Conservation (phyloP, 1,139 yeast genomes). For the Tardiomyces depauwii region DNA sequence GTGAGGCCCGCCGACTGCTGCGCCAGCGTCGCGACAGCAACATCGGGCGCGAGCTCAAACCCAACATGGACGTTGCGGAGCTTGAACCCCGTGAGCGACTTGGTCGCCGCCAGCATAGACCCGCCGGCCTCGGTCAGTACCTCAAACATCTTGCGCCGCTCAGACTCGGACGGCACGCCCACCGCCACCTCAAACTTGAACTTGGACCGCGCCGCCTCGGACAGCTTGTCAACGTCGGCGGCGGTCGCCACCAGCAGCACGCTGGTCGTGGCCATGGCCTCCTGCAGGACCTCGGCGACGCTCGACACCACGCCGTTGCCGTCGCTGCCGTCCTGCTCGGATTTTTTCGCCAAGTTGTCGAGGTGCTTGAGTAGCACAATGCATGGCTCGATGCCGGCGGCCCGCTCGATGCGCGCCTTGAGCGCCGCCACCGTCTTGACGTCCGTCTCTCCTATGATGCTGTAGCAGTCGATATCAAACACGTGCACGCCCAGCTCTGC, state of each 20-base stretch:
- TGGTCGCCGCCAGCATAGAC: constrained; percentile 1
- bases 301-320: constrained; percentile 49
- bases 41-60: constrained; percentile 37
- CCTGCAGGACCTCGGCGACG: constrained; percentile 47
- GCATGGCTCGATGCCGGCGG: constrained; percentile 33
- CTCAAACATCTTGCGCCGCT: constrained; percentile 53
- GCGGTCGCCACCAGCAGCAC: constrained; percentile 55
- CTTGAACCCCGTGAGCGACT: constrained; percentile 1
- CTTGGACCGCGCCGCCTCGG: constrained; percentile 53
- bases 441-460: constrained; percentile 48
- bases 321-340: constrained; percentile 51
- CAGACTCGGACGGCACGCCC: constrained; percentile 68
- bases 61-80: constrained; percentile 1
- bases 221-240: constrained; percentile 58
- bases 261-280: constrained; percentile 30
- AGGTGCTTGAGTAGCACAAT: constrained; percentile 59
- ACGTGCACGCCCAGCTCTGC: constrained; percentile 56
- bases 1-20: constrained; percentile 88
- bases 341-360: constrained; percentile 58
- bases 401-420: constrained; percentile 63
- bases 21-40: constrained; percentile 50
- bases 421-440: constrained; percentile 69
- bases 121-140: constrained; percentile 23
- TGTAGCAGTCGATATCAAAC: constrained; percentile 58
- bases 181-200: constrained; percentile 70